Evolutionary conservation across 495 filamentous ascomycete species (phyloP).

Genomic region (Daldinia concentrica): DNA sequence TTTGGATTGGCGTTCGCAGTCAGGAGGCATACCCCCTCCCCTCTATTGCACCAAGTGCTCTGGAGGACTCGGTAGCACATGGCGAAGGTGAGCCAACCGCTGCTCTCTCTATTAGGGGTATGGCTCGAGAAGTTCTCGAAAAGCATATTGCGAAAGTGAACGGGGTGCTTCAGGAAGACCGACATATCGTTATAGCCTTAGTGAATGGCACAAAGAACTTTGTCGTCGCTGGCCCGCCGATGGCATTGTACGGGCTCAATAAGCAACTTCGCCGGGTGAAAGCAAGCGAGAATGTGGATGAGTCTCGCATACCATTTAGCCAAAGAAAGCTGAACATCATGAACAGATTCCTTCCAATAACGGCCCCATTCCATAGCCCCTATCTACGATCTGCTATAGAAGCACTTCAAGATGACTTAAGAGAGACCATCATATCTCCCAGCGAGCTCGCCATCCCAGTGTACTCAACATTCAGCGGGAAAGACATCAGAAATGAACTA

Average conservation of each 20-base stretch:
- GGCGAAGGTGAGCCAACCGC: conserved; percentile 86
- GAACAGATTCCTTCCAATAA: conserved; percentile 88
- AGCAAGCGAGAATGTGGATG: conserved; percentile 82
- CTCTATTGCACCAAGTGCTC: conserved; percentile 77
- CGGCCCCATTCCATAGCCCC: conserved; percentile 86
- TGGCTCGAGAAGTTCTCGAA: conserved; percentile 74
- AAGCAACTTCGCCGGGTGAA: conserved; percentile 84
- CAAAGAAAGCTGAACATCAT: conserved; percentile 87
- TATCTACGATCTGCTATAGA: conserved; percentile 71
- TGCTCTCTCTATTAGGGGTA: conserved; percentile 86
- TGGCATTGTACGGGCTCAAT: conserved; percentile 88
- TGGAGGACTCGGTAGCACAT: conserved; percentile 84
- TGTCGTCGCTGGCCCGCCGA: conserved; percentile 87
- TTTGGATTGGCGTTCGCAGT: conserved; percentile 91
- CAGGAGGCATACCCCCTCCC: conserved; percentile 89
- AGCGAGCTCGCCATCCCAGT: conserved; percentile 74
- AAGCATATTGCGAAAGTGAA: conserved; percentile 87
- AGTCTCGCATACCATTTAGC: conserved; percentile 86
- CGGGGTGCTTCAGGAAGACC: conserved; percentile 78
- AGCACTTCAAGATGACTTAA: conserved; percentile 68
- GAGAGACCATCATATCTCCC: conserved; percentile 70
- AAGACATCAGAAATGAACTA: conserved; percentile 66
- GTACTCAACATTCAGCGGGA: conserved; percentile 77
- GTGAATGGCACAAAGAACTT: conserved; percentile 88
- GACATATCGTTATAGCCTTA: conserved; percentile 83